Evolutionary conservation across 2,329 filamentous ascomycete genomes (phyloP), one percentile per base, ranked within the genome.

Genomic region (Alternaria sp.): DNA sequence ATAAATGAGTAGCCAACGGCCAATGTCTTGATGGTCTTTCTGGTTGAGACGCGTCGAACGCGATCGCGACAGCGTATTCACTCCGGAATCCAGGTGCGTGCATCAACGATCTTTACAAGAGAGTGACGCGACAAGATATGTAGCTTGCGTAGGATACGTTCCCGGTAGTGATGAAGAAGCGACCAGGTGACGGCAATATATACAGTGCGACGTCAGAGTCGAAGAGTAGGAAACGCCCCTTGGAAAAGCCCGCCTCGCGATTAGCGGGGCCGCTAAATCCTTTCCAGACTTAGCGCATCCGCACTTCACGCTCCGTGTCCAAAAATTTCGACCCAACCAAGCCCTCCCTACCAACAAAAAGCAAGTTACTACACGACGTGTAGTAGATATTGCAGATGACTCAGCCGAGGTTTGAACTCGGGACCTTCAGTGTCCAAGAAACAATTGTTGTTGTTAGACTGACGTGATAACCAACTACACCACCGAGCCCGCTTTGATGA

Each of bases 381-480:
- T 45, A 54, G 34, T 4, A 20, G 7, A 7, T 27, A 5, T n/a
- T 55, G 18, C 41, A 62, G 49, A 48, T 64, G 62, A 64, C 60
- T 64, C 62, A 61, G 57, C 62, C 54, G 59, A 59, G 62, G 60
- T 57, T 64, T 64, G 62, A 64, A 64, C 62, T 59, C 59, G 54
- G 60, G 62, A 64, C 62, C 62, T 64, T 64, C 62, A 64, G 62
- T 64, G 62, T 46, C 14, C 51, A 27, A 36, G 40, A 44, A 51
- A 51, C 46, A 49, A 45, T 22, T 16, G 34, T 18, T 18, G 30
- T 28, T 81, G 79, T 81, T 80, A 81, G 78, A 81, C 79, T 80
- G 75, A 80, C 78, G 79, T 81, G 79, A 81, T 81, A 80, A 81
- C 79, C 79, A 80, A 80, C 79, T 81, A 81, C 79, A 81, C 79